Conservation (phyloP, 495 filamentous ascomycete species). For the Tuber brumale region DNA sequence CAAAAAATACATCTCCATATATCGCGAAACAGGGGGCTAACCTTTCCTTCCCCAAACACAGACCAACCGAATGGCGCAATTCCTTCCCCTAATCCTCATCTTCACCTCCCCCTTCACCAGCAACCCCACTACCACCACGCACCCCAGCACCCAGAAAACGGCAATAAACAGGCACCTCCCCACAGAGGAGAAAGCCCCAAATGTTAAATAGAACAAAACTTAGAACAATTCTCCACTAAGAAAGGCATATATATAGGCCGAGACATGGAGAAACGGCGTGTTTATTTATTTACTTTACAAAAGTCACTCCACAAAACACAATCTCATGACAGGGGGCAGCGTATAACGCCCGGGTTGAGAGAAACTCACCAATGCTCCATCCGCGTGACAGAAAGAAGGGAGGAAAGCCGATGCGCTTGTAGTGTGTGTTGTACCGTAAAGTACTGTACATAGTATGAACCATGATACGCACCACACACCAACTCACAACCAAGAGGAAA, state of each 20-base stretch:
- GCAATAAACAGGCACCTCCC: neutral
- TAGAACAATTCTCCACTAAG: slow-evolving; percentile 1
- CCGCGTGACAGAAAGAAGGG: neutral
- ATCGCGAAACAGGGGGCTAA: neutral
- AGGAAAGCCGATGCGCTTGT: neutral
- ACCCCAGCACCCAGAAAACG: neutral
- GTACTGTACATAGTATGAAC: no score
- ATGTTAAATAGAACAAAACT: neutral
- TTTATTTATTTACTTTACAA: neutral
- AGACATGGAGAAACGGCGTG: neutral
- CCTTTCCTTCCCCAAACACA: neutral
- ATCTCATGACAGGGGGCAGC: neutral
- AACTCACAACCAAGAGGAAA: neutral
- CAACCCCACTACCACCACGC: neutral
- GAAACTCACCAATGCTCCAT: neutral
- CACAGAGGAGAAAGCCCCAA: neutral
- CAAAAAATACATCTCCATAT: neutral
- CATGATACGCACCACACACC: neutral
- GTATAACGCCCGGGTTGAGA: neutral
- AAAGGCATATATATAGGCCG: neutral
- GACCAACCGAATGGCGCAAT: neutral
- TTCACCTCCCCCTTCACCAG: neutral
- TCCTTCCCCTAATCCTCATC: neutral
- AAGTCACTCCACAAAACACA: neutral
- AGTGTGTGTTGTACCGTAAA: neutral